Evolutionary conservation across 306 rosid species (phyloP), one percentile per base, ranked within the genome.

Genomic region (Ziziphus jujuba): DNA sequence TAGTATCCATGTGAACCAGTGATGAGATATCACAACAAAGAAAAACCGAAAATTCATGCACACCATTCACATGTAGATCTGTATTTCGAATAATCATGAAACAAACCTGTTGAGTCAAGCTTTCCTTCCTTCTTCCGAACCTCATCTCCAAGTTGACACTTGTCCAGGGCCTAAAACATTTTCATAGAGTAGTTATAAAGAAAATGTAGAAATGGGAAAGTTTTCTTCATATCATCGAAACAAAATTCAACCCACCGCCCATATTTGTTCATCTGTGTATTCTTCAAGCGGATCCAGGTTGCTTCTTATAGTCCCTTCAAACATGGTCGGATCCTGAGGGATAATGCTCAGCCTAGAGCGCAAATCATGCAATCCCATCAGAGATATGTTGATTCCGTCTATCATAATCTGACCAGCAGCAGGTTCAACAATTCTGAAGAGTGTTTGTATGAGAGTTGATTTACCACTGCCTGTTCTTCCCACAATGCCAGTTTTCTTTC

Each of bases 261-360:
- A 92, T 67, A 92, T 89, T 72, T 89, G 84, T 51, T 87, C 95
- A 57, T 92, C 92, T 2, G 84, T 70, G 71, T 87, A 82, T 77
- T 92, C 97, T 68, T 92, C 95, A 25, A 89, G 76, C 0, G 97
- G 95, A 63, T 92, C 97, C 22, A 89, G 67, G 61, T 89, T 92
- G 72, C 75, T 92, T 82, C 98, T 82, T 45, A 87, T 83, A 3
- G 98, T 87, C 45, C 98, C 97, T 79, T 86, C 97, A 70, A 92
- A 89, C 98, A 92, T 92, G 59, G 98, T 92, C 56, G 98, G 97
- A 61, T 92, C 96, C 62, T 89, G 96, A 69, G 98, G 97, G 70
- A 92, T 92, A 52, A 92, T 89, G 78, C 96, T 89, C 25, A 89
- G 79, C 82, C 82, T 85, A 65, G 80, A 85, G 68, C 93, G 73